A percentile compares a stretch with the other conserved stretches of the same genome.
phyloP scores from a whole-genome alignment of 495 filamentous ascomycete species.

The Penicillium soppii region DNA sequence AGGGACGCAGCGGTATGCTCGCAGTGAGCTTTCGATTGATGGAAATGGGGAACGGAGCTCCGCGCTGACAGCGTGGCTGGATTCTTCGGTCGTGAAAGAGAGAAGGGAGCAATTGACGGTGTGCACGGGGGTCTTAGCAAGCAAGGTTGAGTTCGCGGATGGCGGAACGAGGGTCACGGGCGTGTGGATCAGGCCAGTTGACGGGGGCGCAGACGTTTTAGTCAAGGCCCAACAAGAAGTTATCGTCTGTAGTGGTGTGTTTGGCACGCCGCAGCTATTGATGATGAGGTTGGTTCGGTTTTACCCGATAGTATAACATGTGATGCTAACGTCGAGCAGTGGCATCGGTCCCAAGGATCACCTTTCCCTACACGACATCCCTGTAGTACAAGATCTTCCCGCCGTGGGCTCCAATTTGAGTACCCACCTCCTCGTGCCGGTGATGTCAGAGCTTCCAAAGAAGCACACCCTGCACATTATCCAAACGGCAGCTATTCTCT shows the following conservation, averaged over 20 bases:
- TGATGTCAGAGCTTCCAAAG: background rate
- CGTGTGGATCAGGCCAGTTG: background rate
- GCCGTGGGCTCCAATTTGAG: background rate
- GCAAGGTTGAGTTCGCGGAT: background rate
- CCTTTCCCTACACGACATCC: background rate
- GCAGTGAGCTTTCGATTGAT: constrained; percentile 2
- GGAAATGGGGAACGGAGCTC: background rate
- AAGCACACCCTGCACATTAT: constrained; percentile 2
- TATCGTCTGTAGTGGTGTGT: background rate
- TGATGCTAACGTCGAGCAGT: background rate
- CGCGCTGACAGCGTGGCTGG: background rate
- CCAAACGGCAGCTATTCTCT: background rate
- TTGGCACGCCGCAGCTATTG: background rate
- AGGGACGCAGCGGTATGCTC: background rate
- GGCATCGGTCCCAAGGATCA: background rate
- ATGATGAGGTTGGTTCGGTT: background rate
- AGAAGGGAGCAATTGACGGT: background rate
- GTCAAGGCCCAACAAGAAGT: background rate
- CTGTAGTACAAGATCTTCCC: background rate
- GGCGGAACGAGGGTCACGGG: background rate
- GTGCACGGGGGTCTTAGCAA: background rate
- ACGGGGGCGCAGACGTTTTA: background rate
- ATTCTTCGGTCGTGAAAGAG: background rate
- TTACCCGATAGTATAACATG: too few species aligned
- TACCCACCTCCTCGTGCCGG: constrained; percentile 1